phyloP scores from a whole-genome alignment of 2,329 filamentous ascomycete genomes.

The Cladophialophora chaetospira region DNA sequence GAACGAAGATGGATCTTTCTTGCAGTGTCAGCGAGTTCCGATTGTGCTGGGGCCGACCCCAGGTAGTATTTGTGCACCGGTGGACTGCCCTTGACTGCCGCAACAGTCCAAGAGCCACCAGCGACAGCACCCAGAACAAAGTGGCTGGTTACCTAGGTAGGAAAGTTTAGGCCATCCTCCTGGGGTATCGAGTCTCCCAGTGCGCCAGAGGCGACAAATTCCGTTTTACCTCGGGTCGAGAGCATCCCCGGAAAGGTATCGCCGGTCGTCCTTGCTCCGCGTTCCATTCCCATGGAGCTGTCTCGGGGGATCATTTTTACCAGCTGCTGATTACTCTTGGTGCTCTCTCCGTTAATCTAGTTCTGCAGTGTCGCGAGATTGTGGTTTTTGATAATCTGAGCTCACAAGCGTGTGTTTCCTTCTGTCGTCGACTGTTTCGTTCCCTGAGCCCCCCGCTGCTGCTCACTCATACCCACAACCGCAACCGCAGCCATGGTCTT shows the following conservation, averaged over 20 bases:
- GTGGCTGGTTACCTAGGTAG: neutral
- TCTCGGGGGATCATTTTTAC: neutral
- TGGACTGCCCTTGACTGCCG: too few relatives aligned
- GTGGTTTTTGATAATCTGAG: too few relatives aligned
- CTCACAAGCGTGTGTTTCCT: too few relatives aligned
- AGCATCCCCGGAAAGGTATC: neutral
- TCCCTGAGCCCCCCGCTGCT: too few relatives aligned
- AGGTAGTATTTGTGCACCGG: too few relatives aligned
- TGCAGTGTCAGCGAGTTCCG: too few relatives aligned
- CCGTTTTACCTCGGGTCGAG: slow-evolving; percentile 7
- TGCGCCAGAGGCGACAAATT: neutral
- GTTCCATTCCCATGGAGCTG: slow-evolving; percentile 13
- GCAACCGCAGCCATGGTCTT: slow-evolving; percentile 47
- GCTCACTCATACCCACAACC: neutral
- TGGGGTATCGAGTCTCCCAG: neutral
- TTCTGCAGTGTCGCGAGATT: neutral
- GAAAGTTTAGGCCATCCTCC: neutral
- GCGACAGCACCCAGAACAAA: neutral
- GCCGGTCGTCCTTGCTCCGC: too few relatives aligned
- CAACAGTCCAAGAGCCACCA: too few relatives aligned
- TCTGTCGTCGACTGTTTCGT: too few relatives aligned
- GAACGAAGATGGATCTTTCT: too few relatives aligned
- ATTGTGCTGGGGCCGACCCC: too few relatives aligned
- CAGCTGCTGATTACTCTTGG: neutral
- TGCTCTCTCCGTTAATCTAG: neutral